Evolutionary conservation across 1,284 basidiomycete genomes (phyloP), one percentile per base, ranked within the genome.

Genomic region (Omphalotus olearius): DNA sequence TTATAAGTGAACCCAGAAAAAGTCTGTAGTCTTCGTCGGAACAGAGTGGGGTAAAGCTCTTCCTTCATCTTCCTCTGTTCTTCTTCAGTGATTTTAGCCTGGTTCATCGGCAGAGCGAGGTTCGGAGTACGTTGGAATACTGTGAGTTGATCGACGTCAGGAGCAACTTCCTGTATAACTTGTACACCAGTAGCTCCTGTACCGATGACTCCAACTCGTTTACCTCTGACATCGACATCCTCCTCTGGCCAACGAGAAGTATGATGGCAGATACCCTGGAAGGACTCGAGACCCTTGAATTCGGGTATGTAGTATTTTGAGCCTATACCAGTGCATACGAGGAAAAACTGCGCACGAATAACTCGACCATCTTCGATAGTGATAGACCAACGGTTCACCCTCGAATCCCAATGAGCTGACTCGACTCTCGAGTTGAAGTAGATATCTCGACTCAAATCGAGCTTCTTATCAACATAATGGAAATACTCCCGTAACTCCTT

Each of bases 41-140:
- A 61, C 20, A 59, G 33, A 16, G 54, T 52, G 2, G 59, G 62
- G 36, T 61, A 60, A 14, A 60, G 26, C 26, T 55, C 48, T 4
- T 56, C 47, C 45, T 62, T 63, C 54, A 60, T 45, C 33, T 60
- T 51, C 16, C 45, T 45, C 33, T 63, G 56, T 16, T 38, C 43
- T 4, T 43, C 45, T 9, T 17, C 47, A 40, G 51, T 50, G 20
- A 60, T n/a, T 25, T 47, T 46, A 33, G 54, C 11, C 48, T 64
- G 63, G 33, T 38, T 45, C 61, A 64, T 60, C 1, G 62, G 62
- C 25, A 65, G 41, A 1, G 61, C 57, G 38, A 62, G 49, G 30
- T 64, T 62, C 1, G 62, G 61, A 4, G 61, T 64, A 18, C 64
- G 62, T 44, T 65, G 64, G 57, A 65, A 65, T n/a, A 64, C 59